Conservation (phyloP, 495 filamentous ascomycete species). For the Daldinia grandis region DNA sequence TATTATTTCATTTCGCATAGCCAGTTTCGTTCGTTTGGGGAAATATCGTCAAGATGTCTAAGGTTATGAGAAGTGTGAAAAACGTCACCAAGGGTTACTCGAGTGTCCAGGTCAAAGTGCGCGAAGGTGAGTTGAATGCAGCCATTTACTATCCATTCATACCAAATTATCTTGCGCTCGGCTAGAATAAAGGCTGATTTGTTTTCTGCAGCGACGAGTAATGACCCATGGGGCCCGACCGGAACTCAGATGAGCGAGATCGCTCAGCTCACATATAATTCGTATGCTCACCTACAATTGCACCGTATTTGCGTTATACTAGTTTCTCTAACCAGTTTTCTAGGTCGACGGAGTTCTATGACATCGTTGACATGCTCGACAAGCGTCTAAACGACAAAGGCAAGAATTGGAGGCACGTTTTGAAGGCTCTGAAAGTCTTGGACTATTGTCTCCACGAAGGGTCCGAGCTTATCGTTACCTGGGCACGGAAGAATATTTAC, state of each 20-base stretch:
- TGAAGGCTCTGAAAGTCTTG: slow-evolving; percentile 96
- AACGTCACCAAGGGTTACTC: slow-evolving; percentile 99
- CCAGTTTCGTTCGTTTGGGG: slow-evolving; percentile 8
- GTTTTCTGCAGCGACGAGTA: slow-evolving; percentile 82
- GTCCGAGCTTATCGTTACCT: slow-evolving; percentile 94
- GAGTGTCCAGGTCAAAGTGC: slow-evolving; percentile 95
- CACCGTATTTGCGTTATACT: neutral
- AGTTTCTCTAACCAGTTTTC: slow-evolving; percentile 15
- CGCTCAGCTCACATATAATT: slow-evolving; percentile 94
- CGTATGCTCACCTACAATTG: slow-evolving; percentile 63
- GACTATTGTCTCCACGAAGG: slow-evolving; percentile 99
- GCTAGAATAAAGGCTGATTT: slow-evolving; percentile 32
- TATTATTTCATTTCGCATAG: slow-evolving; percentile 11
- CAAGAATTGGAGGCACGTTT: slow-evolving; percentile 99
- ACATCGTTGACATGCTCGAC: slow-evolving; percentile 99
- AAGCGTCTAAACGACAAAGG: slow-evolving; percentile 99
- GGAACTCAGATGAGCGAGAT: slow-evolving; percentile 99
- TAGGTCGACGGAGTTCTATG: slow-evolving; percentile 96
- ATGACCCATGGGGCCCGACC: slow-evolving; percentile 98
- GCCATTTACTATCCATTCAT: neutral
- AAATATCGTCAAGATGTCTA: slow-evolving; percentile 76
- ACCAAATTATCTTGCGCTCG: slow-evolving; percentile 1
- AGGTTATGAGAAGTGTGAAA: slow-evolving; percentile 97
- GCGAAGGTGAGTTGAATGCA: slow-evolving; percentile 81
- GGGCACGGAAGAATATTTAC: slow-evolving; percentile 97